Evolutionary conservation across 2,329 filamentous ascomycete species (phyloP).

Genomic region (Dothistroma pini): DNA sequence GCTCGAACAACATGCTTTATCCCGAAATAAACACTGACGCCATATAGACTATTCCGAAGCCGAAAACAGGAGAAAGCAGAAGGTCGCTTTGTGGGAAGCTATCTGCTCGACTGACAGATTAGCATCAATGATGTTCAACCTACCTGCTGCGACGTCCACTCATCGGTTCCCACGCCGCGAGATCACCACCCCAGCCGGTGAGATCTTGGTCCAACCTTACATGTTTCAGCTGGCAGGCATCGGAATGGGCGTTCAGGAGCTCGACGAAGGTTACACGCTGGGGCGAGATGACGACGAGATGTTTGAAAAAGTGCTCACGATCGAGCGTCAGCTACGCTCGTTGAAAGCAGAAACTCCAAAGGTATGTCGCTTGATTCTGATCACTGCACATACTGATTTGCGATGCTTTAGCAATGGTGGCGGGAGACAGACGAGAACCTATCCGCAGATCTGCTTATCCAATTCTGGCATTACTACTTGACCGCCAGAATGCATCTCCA

Average conservation of each 20-base stretch:
- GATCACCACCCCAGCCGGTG: slow-evolving; percentile 21
- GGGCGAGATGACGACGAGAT: slow-evolving; percentile 20
- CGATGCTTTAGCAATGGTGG: slow-evolving; percentile 11
- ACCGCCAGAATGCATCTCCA: slow-evolving; percentile 27
- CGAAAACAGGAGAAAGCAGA: slow-evolving; percentile 13
- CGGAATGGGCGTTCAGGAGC: slow-evolving; percentile 26
- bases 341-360: slow-evolving; percentile 26
- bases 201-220: slow-evolving; percentile 25
- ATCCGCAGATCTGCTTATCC: slow-evolving; percentile 21
- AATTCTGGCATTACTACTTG: slow-evolving; percentile 31
- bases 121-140: slow-evolving; percentile 35
- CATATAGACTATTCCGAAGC: slow-evolving; percentile 12
- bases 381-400: background rate
- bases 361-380: slow-evolving; percentile 17
- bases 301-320: slow-evolving; percentile 25
- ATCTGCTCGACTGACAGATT: slow-evolving; percentile 36
- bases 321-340: slow-evolving; percentile 27
- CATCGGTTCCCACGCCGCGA: slow-evolving; percentile 19
- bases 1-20: slow-evolving; percentile 9
- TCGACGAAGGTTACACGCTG: slow-evolving; percentile 24
- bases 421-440: slow-evolving; percentile 7
- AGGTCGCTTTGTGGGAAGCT: slow-evolving; percentile 34
- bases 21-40: background rate
- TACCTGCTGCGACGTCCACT: slow-evolving; percentile 34
- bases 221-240: slow-evolving; percentile 28